phyloP scores from a whole-genome alignment of 495 filamentous ascomycete species.

The Corynascus novoguineensis region DNA sequence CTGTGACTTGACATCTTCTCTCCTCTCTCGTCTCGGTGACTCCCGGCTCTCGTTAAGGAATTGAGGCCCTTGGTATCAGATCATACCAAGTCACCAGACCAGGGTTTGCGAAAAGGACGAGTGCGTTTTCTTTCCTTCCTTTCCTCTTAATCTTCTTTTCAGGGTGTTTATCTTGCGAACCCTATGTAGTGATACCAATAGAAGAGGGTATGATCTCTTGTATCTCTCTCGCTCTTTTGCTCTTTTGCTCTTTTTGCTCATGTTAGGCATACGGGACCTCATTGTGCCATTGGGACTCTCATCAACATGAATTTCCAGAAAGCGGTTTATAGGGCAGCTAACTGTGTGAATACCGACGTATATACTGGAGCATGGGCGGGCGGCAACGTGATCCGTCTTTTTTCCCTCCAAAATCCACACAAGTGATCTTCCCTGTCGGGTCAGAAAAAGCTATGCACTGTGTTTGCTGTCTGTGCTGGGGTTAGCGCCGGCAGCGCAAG shows the following conservation, averaged over 20 bases:
- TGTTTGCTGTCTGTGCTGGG: background rate
- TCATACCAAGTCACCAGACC: background rate
- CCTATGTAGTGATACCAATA: constrained; percentile 33
- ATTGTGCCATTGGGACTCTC: no score
- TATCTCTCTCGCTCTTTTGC: background rate
- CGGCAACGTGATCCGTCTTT: no score
- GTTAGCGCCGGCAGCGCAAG: background rate
- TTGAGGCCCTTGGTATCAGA: background rate
- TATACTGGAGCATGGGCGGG: no score
- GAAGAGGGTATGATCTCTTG: constrained; percentile 16
- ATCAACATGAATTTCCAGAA: no score
- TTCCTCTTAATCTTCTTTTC: background rate
- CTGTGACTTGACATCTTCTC: constrained; percentile 32
- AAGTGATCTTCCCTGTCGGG: no score
- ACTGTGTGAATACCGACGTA: no score
- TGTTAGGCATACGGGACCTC: no score
- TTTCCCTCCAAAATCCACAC: no score
- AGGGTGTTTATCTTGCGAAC: constrained; percentile 12
- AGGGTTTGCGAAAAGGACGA: background rate
- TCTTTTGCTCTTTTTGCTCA: background rate
- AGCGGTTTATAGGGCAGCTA: no score
- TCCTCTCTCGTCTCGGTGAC: background rate
- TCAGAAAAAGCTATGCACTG: no score
- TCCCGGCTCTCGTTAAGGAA: background rate
- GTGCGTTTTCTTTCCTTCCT: background rate